Conservation (phyloP, 257 asterid genomes). For the Nicotiana undulata region DNA sequence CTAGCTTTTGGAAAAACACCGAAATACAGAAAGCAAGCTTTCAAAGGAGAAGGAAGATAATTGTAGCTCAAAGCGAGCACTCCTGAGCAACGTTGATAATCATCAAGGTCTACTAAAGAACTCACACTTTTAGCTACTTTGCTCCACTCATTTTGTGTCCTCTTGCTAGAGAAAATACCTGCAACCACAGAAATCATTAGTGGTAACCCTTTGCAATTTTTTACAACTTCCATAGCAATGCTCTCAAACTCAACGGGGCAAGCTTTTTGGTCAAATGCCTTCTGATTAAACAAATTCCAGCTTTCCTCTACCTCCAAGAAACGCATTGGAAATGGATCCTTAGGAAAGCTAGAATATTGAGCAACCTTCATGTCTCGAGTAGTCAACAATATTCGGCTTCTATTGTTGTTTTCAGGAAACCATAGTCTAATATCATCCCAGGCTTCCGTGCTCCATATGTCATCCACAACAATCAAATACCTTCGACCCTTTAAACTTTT, state of each 20-base stretch:
- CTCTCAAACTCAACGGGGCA: background rate
- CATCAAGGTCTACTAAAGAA: background rate
- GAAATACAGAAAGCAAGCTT: too few relatives aligned
- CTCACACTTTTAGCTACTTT: background rate
- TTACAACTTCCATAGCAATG: background rate
- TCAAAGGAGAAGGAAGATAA: too few relatives aligned
- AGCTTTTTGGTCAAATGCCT: background rate
- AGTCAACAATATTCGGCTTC: background rate
- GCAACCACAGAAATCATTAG: background rate
- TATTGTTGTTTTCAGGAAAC: background rate
- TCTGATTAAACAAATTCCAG: background rate
- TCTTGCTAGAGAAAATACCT: background rate
- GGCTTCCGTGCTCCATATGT: background rate
- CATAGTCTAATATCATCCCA: background rate
- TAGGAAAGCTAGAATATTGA: background rate
- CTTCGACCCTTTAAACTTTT: background rate
- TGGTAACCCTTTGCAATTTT: too few relatives aligned
- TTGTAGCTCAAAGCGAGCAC: too few relatives aligned
- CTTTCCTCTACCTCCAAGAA: background rate
- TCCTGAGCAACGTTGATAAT: too few relatives aligned
- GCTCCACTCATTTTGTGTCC: background rate
- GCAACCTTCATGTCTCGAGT: background rate
- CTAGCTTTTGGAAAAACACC: too few relatives aligned
- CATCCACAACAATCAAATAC: background rate
- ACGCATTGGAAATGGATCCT: background rate